Base-by-base conservation (phyloP, 495 filamentous ascomycete species). In the Aspergillus diversus region DNA sequence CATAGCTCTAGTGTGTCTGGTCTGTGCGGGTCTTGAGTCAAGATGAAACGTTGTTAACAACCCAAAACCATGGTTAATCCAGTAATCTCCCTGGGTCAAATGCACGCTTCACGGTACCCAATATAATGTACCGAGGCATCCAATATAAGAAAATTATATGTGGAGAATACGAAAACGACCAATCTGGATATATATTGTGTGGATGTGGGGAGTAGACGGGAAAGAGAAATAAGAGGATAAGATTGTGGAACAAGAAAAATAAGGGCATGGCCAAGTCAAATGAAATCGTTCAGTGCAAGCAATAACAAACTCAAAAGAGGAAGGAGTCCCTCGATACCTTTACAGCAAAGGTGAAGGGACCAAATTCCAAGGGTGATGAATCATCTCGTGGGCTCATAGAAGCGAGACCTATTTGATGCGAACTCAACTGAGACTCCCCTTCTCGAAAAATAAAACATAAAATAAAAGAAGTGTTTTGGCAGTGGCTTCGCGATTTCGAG, bases 1-100 rank as follows among this genome's bases (percentile, higher is more conserved):
- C 42, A 56, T 53, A 27, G 31, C 15, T 47, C 53, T 57, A 60
- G 57, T 47, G 46, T 60, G 43, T 55, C 49, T 68, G 65, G 65
- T 64, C 66, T 57, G 59, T 69, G 66, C 66, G 66, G 63, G 66
- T 63, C 61, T 33, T 35, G 39, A 53, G 58, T 12, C 48, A 60
- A 46, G 51, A 55, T 69, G 66, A 69, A 65, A 69, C 66, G 56
- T 33, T 12, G 32, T 5, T 12, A 9, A 54, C 13, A 54, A 54
- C 51, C 27, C 27, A 54, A 54, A 54, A 54, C 5, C 21, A 54
- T 33, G 51, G 21, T 11, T 31, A 27, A 9, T 50, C 47, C 47
- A 54, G 33, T 54, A 54, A 54, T 54, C 51, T 34, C 51, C 27
- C 16, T 54, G 21, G 12, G 27, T 54, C 47, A 50, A 50, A 50